Evolutionary conservation across 2,329 filamentous ascomycete species (phyloP), one percentile per base, ranked within the genome.

Genomic region (Whalleya microplaca): DNA sequence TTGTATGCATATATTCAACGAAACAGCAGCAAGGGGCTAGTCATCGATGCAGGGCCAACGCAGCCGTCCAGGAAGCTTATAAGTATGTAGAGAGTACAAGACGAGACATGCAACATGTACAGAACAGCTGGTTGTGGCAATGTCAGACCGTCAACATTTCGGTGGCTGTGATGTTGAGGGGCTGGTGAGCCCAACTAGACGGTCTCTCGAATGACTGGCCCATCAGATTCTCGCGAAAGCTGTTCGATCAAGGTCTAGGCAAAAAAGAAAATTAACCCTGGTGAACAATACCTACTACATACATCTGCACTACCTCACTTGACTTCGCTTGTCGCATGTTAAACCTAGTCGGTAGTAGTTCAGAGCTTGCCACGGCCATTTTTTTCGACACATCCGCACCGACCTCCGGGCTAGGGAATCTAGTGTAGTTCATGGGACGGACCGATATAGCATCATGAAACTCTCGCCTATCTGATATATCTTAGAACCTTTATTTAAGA

Each of bases 21-120:
- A 64, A 59, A 64, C 56, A 56, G 64, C 55, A 71, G 32, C 32
- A 37, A 37, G 32, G 66, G 64, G 63, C 65, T 64, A 69, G 68
- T 65, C 59, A 62, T 64, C 54, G 63, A 70, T 68, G 69, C 69
- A 70, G 62, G 64, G 69, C 70, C 69, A 72, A 62, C 69, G 59
- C 66, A 70, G 57, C 67, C 61, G 54, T 58, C 61, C 46, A 59
- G 58, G 61, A 57, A 58, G 59, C 55, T 58, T 45, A 18, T 41
- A 49, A 27, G 21, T 45, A 40, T 42, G 32, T 45, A 18, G 9
- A 37, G 6, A 37, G 14, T 37, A 37, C 32, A 37, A 37, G 3
- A 37, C 32, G n/a, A 37, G 7, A 16, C 14, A 37, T 37, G 10
- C 14, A 12, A 3, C 3, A 37, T 6, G 32, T 16, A 37, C 9